These are phyloP conservation scores for Sporothrix mexicana DNA, from an alignment of 2,329 filamentous ascomycete genomes.

Conservation along the genomic window DNA sequence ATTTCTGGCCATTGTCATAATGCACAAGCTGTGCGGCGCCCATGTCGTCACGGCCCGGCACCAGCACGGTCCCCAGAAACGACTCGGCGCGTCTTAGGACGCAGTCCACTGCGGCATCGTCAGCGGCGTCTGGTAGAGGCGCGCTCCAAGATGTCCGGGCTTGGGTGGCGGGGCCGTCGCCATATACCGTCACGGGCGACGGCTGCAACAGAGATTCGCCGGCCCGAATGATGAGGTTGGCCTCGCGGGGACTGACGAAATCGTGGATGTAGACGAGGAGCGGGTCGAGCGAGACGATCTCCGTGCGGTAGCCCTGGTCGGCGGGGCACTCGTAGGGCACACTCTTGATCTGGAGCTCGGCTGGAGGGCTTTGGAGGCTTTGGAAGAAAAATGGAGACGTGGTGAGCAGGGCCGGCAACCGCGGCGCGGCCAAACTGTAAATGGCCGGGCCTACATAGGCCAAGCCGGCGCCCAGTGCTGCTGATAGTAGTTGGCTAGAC, in stretches of 20 bases:
- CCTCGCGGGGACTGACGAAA: slow-evolving; percentile 46
- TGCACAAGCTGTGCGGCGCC: slow-evolving; percentile 49
- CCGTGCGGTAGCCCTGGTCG: slow-evolving; percentile 45
- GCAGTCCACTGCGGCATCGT: slow-evolving; percentile 44
- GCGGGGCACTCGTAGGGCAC: slow-evolving; percentile 20
- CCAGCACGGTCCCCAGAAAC: slow-evolving; percentile 47
- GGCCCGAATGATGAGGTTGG: slow-evolving; percentile 43
- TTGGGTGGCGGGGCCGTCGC: slow-evolving; percentile 40
- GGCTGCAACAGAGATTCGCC: slow-evolving; percentile 44
- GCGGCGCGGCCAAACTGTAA: not conserved
- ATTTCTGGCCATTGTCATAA: slow-evolving; percentile 47
- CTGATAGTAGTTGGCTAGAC: slow-evolving; percentile 7
- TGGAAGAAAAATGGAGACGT: not conserved
- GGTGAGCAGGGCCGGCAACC: not conserved
- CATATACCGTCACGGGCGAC: slow-evolving; percentile 45
- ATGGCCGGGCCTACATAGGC: slow-evolving; percentile 17
- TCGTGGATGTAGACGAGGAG: slow-evolving; percentile 49
- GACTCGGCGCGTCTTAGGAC: slow-evolving; percentile 44
- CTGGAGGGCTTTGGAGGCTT: not conserved
- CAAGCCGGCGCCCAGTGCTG: slow-evolving; percentile 17
- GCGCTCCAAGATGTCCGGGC: slow-evolving; percentile 48
- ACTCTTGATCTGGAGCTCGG: not conserved
- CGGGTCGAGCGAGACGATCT: slow-evolving; percentile 49
- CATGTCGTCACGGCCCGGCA: slow-evolving; percentile 45
- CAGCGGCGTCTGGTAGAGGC: slow-evolving; percentile 41